Evolutionary conservation across 768 basidiomycete species (phyloP).

Genomic region (Dentipellis sp.): DNA sequence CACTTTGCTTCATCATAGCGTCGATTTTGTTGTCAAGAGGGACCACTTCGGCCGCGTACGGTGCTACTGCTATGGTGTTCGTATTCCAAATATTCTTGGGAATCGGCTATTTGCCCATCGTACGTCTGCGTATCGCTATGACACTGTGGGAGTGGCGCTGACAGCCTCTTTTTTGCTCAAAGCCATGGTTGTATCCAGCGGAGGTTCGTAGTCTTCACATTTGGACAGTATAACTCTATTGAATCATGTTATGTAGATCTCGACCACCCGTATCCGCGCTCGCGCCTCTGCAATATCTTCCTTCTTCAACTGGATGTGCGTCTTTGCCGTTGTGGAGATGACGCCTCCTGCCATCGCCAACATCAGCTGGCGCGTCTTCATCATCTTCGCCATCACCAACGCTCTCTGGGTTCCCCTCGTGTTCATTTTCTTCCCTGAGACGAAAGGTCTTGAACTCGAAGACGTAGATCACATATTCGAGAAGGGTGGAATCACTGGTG

Average conservation of each 20-base stretch:
- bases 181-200: background rate
- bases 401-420: constrained; percentile 34
- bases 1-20: constrained; percentile 29
- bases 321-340: constrained; percentile 33
- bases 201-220: background rate
- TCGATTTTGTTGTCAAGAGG: constrained; percentile 27
- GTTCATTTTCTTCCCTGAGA: constrained; percentile 25
- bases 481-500: constrained; percentile 32
- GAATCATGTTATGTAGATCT: constrained; percentile 16
- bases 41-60: constrained; percentile 24
- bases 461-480: constrained; percentile 32
- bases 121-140: constrained; percentile 13
- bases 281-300: constrained; percentile 25
- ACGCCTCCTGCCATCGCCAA: constrained; percentile 33
- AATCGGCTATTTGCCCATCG: constrained; percentile 29
- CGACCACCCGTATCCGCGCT: constrained; percentile 28
- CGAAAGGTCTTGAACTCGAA: constrained; percentile 29
- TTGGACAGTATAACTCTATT: too few relatives aligned
- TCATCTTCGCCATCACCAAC: constrained; percentile 37
- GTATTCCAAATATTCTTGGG: constrained; percentile 33
- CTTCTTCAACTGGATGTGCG: constrained; percentile 17
- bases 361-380: constrained; percentile 34
- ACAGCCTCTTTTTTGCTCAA: background rate
- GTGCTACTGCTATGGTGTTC: constrained; percentile 32
- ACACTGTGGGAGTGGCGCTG: background rate